A percentile compares a stretch with the other conserved stretches of the same genome.
Evolutionary conservation across 352 stramenopile genomes (phyloP).

Genomic region (Phytophthora palmivora): DNA sequence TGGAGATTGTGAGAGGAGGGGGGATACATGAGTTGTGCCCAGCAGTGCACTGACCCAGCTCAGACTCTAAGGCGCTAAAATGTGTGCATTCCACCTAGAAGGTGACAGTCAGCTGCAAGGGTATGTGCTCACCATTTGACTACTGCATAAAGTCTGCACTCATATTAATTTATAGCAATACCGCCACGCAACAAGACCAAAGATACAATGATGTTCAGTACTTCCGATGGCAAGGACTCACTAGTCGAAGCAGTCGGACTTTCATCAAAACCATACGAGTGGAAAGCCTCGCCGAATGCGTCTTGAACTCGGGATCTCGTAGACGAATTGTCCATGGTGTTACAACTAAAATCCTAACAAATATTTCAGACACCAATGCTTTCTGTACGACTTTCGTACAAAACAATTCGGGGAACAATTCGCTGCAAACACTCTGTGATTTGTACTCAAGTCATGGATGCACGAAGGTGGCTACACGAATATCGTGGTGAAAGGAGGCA

Average conservation of each 20-base stretch:
- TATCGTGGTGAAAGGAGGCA: background rate
- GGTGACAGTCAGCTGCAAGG: constrained; percentile 1
- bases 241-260: constrained; percentile 3
- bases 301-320: too few species aligned
- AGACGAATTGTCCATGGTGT: background rate
- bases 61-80: too few species aligned
- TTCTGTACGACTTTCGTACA: background rate
- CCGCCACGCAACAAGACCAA: background rate
- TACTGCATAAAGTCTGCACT: too few species aligned
- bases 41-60: too few species aligned
- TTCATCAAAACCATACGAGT: too few species aligned
- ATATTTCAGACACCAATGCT: too few species aligned
- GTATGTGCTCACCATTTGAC: background rate
- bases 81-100: background rate
- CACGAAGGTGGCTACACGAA: background rate
- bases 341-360: too few species aligned
- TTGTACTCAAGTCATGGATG: background rate
- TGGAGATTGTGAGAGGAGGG: constrained; percentile 3
- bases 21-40: constrained; percentile 3
- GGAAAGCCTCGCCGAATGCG: constrained; percentile 1
- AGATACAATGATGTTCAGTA: too few species aligned
- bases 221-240: background rate
- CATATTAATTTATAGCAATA: too few species aligned
- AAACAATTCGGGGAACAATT: constrained; percentile 8
- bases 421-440: constrained; percentile 2